Evolutionary conservation across 345 rosid species (phyloP).

Genomic region (Adansonia digitata): DNA sequence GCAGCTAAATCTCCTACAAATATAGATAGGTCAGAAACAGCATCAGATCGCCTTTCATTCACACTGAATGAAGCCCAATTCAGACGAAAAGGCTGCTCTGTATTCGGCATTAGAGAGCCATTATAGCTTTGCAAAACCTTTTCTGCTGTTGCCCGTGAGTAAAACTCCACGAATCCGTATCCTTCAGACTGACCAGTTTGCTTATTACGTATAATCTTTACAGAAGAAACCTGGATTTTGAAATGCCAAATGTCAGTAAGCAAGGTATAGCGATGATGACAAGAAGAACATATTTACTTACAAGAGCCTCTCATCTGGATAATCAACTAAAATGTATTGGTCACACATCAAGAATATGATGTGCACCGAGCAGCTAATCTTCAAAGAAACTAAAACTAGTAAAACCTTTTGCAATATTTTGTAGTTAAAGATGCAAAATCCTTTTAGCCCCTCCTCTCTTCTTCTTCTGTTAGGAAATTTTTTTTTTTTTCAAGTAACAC

Average conservation of each 20-base stretch:
- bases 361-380: background rate
- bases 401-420: background rate
- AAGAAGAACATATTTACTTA: background rate
- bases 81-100: conserved; percentile 84
- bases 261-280: background rate
- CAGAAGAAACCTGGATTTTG: conserved; percentile 55
- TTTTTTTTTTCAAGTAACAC: background rate
- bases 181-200: conserved; percentile 87
- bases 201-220: conserved; percentile 89
- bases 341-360: background rate
- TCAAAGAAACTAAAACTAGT: background rate
- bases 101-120: conserved; percentile 78
- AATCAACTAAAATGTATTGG: background rate
- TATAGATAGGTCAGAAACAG: conserved; percentile 73
- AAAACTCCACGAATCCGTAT: conserved; percentile 89
- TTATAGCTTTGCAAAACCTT: conserved; percentile 75
- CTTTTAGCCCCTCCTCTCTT: background rate
- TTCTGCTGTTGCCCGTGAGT: conserved; percentile 70
- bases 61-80: conserved; percentile 94
- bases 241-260: conserved; percentile 6
- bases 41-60: conserved; percentile 68
- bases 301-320: background rate
- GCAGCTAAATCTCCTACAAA: conserved; percentile 96
- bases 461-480: background rate
- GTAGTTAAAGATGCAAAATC: background rate